These are phyloP conservation scores for Puccinia polysora DNA, from an alignment of 1,284 basidiomycete species.

Conservation along the genomic window DNA sequence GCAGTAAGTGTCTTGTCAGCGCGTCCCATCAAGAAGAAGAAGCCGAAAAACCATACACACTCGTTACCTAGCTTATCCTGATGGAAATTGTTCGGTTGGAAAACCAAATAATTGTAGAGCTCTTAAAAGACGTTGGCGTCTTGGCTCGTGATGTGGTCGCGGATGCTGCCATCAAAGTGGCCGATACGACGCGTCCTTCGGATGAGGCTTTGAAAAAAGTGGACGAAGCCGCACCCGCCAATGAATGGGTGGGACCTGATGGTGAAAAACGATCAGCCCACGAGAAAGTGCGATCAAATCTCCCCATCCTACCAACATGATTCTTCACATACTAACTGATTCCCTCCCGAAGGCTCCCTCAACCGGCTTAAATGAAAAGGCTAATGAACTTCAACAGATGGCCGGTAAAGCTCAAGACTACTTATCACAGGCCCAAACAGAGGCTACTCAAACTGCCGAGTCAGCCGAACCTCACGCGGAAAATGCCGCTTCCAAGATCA, in stretches of 20 bases:
- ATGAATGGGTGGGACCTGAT: slow-evolving; percentile 40
- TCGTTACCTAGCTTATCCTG: slow-evolving; percentile 48
- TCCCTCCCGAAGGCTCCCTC: slow-evolving; percentile 26
- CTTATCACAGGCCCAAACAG: slow-evolving; percentile 23
- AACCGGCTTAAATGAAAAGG: slow-evolving; percentile 32
- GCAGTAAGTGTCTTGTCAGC: slow-evolving; percentile 69
- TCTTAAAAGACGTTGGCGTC: slow-evolving; percentile 50
- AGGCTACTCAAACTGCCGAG: slow-evolving; percentile 7
- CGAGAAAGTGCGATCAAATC: slow-evolving; percentile 24
- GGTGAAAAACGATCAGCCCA: slow-evolving; percentile 23
- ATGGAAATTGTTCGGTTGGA: slow-evolving; percentile 46
- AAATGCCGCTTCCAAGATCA: slow-evolving; percentile 16
- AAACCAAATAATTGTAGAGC: slow-evolving; percentile 12
- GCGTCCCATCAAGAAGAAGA: too few species aligned
- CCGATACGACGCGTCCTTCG: slow-evolving; percentile 66
- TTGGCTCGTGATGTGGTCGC: slow-evolving; percentile 71
- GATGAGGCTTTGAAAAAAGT: slow-evolving; percentile 64
- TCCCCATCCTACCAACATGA: too few species aligned
- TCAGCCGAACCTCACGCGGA: slow-evolving; percentile 16
- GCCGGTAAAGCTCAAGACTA: slow-evolving; percentile 36
- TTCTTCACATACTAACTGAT: too few species aligned
- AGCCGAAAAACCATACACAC: too few species aligned
- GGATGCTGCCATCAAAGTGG: slow-evolving; percentile 68
- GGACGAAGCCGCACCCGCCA: slow-evolving; percentile 60
- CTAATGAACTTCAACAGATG: slow-evolving; percentile 20